These are phyloP conservation scores for Elsinoe australis DNA, from an alignment of 2,329 filamentous ascomycete species.

Conservation along the genomic window DNA sequence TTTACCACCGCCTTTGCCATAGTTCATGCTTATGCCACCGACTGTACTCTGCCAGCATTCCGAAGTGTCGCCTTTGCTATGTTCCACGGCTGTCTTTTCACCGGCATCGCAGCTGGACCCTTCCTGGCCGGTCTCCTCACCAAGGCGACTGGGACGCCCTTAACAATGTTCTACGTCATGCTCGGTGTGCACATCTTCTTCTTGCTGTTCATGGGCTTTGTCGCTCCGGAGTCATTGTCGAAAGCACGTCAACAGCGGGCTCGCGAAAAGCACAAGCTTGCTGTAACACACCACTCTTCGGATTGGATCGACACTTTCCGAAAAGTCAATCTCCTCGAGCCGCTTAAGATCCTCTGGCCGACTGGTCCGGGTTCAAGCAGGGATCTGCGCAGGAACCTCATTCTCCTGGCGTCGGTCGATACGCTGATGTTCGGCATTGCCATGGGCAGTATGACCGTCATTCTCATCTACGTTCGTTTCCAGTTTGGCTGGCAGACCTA, in stretches of 20 bases:
- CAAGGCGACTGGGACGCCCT: slow-evolving; percentile 62
- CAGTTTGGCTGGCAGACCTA: slow-evolving; percentile 76
- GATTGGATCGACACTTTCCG: slow-evolving; percentile 41
- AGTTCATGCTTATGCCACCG: slow-evolving; percentile 77
- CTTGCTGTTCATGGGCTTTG: slow-evolving; percentile 60
- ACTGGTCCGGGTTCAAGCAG: slow-evolving; percentile 54
- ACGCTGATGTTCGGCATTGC: slow-evolving; percentile 72
- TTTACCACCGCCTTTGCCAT: slow-evolving; percentile 77
- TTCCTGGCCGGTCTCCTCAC: slow-evolving; percentile 74
- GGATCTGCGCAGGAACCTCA: slow-evolving; percentile 67
- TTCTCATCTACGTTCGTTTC: slow-evolving; percentile 74
- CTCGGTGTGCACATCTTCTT: slow-evolving; percentile 66
- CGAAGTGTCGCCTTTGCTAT: slow-evolving; percentile 81
- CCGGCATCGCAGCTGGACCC: slow-evolving; percentile 81
- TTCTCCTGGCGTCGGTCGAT: slow-evolving; percentile 72
- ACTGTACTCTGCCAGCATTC: slow-evolving; percentile 73
- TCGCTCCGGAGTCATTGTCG: slow-evolving; percentile 79
- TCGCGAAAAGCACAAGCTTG: slow-evolving; percentile 55
- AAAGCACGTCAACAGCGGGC: slow-evolving; percentile 62
- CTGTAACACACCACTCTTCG: slow-evolving; percentile 30
- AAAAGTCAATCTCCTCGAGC: slow-evolving; percentile 60
- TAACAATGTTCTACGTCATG: slow-evolving; percentile 79
- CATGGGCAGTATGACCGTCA: slow-evolving; percentile 72
- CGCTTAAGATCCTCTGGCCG: slow-evolving; percentile 71
- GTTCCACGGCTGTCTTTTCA: slow-evolving; percentile 81